Evolutionary conservation across 2,329 filamentous ascomycete genomes (phyloP).

Genomic region (Ophiocordyceps camponoti-saundersi): DNA sequence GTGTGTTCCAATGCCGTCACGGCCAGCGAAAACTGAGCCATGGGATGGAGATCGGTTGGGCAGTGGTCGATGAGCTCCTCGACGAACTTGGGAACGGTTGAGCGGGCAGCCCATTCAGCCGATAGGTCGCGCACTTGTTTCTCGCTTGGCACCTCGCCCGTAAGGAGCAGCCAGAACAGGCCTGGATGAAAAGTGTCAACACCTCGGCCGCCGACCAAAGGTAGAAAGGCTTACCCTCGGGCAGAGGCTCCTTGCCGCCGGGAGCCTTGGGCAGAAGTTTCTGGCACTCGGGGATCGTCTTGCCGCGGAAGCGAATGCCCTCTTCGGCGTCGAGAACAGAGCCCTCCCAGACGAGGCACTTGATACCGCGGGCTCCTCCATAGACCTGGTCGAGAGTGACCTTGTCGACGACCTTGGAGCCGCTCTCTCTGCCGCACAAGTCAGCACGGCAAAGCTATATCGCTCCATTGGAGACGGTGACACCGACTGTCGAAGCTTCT

Average conservation of each 20-base stretch:
- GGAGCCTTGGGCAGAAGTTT: slow-evolving; percentile 92
- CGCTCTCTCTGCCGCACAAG: slow-evolving; percentile 55
- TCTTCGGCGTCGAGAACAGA: slow-evolving; percentile 97
- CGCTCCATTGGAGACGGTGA: neutral
- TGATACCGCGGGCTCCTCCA: slow-evolving; percentile 97
- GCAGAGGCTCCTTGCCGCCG: slow-evolving; percentile 90
- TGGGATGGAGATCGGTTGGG: slow-evolving; percentile 96
- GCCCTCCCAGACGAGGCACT: slow-evolving; percentile 96
- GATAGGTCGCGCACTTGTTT: slow-evolving; percentile 97
- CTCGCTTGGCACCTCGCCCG: slow-evolving; percentile 91
- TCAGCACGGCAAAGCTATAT: neutral
- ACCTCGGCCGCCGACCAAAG: neutral
- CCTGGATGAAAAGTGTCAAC: slow-evolving; percentile 24
- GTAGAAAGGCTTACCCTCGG: slow-evolving; percentile 48
- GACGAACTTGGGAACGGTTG: slow-evolving; percentile 92
- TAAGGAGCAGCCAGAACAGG: slow-evolving; percentile 99
- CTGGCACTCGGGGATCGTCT: slow-evolving; percentile 98
- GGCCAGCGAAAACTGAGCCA: slow-evolving; percentile 97
- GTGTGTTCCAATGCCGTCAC: slow-evolving; percentile 97
- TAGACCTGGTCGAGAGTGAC: slow-evolving; percentile 99
- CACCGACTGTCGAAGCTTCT: slow-evolving; percentile 85
- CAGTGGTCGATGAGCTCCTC: slow-evolving; percentile 99
- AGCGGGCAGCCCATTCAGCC: slow-evolving; percentile 95
- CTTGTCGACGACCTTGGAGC: slow-evolving; percentile 89
- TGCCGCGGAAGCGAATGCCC: slow-evolving; percentile 98